Base-by-base conservation (phyloP, 305 asterid species). In the Solanum chacoense region DNA sequence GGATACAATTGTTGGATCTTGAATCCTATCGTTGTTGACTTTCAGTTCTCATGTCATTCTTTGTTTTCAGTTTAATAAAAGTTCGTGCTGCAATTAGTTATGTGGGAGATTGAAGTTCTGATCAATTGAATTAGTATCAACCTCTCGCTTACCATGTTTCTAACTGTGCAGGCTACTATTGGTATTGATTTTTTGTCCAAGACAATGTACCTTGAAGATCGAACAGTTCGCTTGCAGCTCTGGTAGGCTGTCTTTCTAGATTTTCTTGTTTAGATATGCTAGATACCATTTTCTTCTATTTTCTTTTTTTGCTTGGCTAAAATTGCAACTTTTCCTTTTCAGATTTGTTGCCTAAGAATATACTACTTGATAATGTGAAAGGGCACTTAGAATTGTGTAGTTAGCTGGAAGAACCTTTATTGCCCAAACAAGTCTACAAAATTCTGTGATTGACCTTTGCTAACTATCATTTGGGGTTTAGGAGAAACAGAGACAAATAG, bases 121-220 rank as follows among this genome's bases (percentile, higher is more conserved):
- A 69, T 40, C 37, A 38, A n/a, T 73, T 42, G 24, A 76, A 42
- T 22, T 22, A 76, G 59, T 50, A 22, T 37, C 31, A 74, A 87
- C 12, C 26, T 34, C 38, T 45, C 31, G 73, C 37, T 89, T 65
- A 85, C 4, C 6, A 32, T 87, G 42, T 32, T 89, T 26, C 72
- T 72, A 42, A 20, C 38, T 77, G 67, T 80, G 91, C 95, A 94
- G 96, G 96, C 97, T n/a, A 94, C 97, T n/a, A 94, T 94, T 84
- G 97, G 97, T 86, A 94, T 94, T 32, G 97, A 93, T 86, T 94
- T 94, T 90, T 91, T 94, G 93, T 94, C 94, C 16, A 94, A 94
- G 89, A 94, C 97, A 78, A 94, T 94, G 97, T 94, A 94, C 91
- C 97, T 94, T 65, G 96, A 94, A 92, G 96, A 94, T 93, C 95